phyloP scores from a whole-genome alignment of 192 early-diverging fungal genomes.

The Backusella luteola region DNA sequence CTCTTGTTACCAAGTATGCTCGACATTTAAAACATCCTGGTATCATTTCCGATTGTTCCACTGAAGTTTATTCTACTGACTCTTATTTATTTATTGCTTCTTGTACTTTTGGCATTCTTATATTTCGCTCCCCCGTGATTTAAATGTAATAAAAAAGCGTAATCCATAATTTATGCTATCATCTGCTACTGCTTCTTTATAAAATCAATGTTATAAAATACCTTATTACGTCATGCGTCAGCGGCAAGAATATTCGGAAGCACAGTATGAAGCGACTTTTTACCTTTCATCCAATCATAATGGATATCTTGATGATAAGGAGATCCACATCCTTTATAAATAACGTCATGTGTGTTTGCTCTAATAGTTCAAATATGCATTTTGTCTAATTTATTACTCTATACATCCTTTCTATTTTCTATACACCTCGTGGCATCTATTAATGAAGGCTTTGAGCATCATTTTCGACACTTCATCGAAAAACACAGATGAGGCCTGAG shows the following conservation, averaged over 20 bases:
- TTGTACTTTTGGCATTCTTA: neutral
- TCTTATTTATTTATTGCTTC: neutral
- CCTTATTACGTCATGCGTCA: too few relatives aligned
- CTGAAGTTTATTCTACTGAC: neutral
- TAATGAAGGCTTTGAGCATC: slow-evolving; percentile 73
- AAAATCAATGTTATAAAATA: too few relatives aligned
- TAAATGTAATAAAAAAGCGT: neutral
- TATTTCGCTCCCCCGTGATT: neutral
- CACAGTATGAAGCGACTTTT: too few relatives aligned
- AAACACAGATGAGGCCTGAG: slow-evolving; percentile 75
- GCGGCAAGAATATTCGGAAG: too few relatives aligned
- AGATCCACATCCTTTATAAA: too few relatives aligned
- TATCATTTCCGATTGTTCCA: neutral
- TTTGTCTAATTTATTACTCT: neutral
- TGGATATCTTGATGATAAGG: too few relatives aligned
- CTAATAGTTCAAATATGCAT: neutral
- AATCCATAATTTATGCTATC: too few relatives aligned
- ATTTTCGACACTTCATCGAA: slow-evolving; percentile 73
- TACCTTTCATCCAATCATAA: too few relatives aligned
- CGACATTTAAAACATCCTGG: neutral
- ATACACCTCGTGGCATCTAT: slow-evolving; percentile 53
- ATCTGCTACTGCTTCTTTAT: too few relatives aligned
- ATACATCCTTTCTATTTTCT: slow-evolving; percentile 19
- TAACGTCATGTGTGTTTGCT: too few relatives aligned
- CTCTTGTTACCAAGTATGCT: neutral